Percentiles rank a stretch among this genome's conserved stretches.
Conservation (phyloP, 2,329 filamentous ascomycete genomes). For the Balansia obtecta region DNA sequence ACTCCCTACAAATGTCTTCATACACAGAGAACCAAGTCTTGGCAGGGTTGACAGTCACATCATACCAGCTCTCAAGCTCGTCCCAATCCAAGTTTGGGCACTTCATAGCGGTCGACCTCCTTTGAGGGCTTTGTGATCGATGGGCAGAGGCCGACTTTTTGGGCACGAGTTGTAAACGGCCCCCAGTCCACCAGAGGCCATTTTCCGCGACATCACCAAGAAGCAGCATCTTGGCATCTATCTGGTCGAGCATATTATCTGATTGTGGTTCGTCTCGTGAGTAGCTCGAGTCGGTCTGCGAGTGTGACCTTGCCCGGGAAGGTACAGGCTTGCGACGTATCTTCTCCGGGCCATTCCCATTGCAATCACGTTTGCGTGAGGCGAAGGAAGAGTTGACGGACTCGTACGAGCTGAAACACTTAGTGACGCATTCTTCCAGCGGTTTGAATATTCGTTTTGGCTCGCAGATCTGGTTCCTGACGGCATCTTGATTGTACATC, state of each 20-base stretch:
- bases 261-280: slow-evolving; percentile 9
- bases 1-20: slow-evolving; percentile 30
- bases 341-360: slow-evolving; percentile 12
- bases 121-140: slow-evolving; percentile 3
- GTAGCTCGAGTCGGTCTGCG: neutral
- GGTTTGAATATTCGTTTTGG: slow-evolving; percentile 56
- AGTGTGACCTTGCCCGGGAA: slow-evolving; percentile 4
- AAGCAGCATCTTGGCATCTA: slow-evolving; percentile 64
- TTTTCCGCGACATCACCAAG: slow-evolving; percentile 71
- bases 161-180: slow-evolving; percentile 11
- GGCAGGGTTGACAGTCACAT: slow-evolving; percentile 53
- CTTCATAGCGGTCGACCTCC: neutral
- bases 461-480: slow-evolving; percentile 15
- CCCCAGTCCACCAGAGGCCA: slow-evolving; percentile 69
- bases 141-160: neutral
- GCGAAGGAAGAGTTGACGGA: slow-evolving; percentile 69
- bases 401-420: slow-evolving; percentile 55
- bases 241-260: slow-evolving; percentile 27
- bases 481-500: slow-evolving; percentile 8
- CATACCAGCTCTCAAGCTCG: slow-evolving; percentile 62
- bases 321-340: slow-evolving; percentile 17
- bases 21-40: slow-evolving; percentile 52
- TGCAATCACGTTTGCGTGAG: slow-evolving; percentile 27
- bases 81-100: slow-evolving; percentile 61
- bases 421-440: slow-evolving; percentile 65